Conservation (phyloP, 495 filamentous ascomycete genomes). For the Lepraria neglecta region DNA sequence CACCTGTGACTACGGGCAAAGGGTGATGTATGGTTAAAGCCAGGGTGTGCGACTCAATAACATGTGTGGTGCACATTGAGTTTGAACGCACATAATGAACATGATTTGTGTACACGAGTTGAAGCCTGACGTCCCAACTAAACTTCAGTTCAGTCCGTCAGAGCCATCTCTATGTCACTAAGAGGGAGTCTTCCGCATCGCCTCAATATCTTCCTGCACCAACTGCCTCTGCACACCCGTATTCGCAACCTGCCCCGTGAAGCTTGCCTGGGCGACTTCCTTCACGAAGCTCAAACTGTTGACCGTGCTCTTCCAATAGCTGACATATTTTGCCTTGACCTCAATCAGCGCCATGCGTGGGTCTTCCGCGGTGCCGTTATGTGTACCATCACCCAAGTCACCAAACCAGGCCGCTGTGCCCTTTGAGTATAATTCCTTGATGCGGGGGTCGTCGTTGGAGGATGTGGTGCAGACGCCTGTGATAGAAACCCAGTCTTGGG, state of each 20-base stretch:
- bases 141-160: not conserved
- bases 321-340: conserved; percentile 46
- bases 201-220: conserved; percentile 24
- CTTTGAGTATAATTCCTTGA: conserved; percentile 38
- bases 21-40: no score
- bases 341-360: conserved; percentile 54
- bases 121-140: no score
- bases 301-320: conserved; percentile 29
- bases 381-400: conserved; percentile 40
- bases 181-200: conserved; percentile 19
- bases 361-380: conserved; percentile 36
- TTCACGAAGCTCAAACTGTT: conserved; percentile 25
- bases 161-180: not conserved
- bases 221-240: conserved; percentile 28
- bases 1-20: no score
- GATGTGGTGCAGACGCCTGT: conserved; percentile 31
- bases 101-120: no score
- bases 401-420: conserved; percentile 40
- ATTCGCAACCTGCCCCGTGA: conserved; percentile 28
- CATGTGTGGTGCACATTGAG: no score
- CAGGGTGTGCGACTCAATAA: no score
- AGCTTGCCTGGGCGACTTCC: conserved; percentile 27
- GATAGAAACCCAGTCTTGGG: conserved; percentile 39
- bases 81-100: no score
- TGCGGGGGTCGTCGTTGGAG: conserved; percentile 35